Conservation (phyloP, 306 rosid genomes). For the Fagus crenata region DNA sequence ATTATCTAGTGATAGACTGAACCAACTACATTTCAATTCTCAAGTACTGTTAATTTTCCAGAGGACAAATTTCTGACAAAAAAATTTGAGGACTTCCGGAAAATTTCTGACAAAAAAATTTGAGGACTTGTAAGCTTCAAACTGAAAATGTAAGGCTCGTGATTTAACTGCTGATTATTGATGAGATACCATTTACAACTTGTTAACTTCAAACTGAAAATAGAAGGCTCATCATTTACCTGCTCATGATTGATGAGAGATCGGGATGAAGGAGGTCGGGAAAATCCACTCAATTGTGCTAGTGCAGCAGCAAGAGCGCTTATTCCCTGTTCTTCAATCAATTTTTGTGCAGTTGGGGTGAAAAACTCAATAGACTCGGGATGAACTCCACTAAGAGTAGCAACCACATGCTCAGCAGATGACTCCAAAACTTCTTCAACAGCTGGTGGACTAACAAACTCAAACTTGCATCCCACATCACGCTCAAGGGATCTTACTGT, state of each 20-base stretch:
- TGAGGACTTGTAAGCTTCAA: constrained; percentile 7
- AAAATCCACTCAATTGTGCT: constrained; percentile 93
- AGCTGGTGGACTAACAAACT: constrained; percentile 74
- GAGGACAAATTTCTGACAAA: constrained; percentile 17
- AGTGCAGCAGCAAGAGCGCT: constrained; percentile 94
- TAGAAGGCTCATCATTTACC: constrained; percentile 42
- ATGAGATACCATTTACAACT: constrained; percentile 51
- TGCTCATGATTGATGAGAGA: constrained; percentile 87
- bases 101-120: constrained; percentile 14
- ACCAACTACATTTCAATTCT: background rate
- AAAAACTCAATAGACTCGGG: constrained; percentile 80
- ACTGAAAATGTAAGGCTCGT: constrained; percentile 15
- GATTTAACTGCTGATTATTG: constrained; percentile 73
- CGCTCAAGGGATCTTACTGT: constrained; percentile 96
- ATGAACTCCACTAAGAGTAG: constrained; percentile 81
- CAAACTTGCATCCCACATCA: constrained; percentile 91
- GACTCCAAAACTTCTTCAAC: constrained; percentile 72
- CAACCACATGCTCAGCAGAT: constrained; percentile 87
- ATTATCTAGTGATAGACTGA: background rate
- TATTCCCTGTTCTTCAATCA: constrained; percentile 81
- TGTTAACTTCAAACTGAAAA: constrained; percentile 15
- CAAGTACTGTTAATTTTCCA: background rate
- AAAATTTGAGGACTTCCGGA: constrained; percentile 7
- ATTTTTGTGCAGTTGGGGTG: constrained; percentile 80
- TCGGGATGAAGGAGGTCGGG: constrained; percentile 88